Conservation (phyloP, 169 alveolate genomes). For the Cryptosporidium sp. region DNA sequence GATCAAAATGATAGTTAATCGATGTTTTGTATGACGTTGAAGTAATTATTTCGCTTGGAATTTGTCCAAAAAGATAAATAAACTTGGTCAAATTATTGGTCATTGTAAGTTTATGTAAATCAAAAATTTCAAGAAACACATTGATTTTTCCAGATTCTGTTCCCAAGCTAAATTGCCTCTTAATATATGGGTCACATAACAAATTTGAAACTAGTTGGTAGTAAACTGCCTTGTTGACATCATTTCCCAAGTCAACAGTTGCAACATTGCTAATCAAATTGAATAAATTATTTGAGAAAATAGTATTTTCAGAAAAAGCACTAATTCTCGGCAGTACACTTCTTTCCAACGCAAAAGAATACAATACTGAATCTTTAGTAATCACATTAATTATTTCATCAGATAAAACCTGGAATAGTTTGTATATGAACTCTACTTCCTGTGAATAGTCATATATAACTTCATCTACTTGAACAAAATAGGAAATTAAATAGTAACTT, state of each 20-base stretch:
- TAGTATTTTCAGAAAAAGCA: background rate
- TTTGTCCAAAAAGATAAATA: constrained; percentile 29
- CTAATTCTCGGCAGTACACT: background rate
- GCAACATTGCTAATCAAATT: background rate
- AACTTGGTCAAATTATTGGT: background rate
- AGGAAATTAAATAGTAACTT: background rate
- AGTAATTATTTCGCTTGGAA: constrained; percentile 24
- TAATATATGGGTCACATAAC: constrained; percentile 8
- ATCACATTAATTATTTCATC: background rate
- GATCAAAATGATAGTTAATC: background rate
- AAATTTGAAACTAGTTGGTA: constrained; percentile 26
- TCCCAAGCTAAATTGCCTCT: background rate
- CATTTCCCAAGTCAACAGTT: background rate
- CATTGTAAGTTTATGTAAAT: background rate
- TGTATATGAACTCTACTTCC: background rate
- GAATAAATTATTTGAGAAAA: background rate
- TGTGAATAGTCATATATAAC: background rate
- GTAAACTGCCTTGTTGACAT: background rate
- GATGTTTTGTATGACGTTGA: background rate
- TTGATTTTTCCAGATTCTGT: background rate
- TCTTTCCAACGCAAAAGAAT: constrained; percentile 7
- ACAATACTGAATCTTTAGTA: constrained; percentile 2
- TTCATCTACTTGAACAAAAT: background rate
- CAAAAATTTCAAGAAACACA: background rate
- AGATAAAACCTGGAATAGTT: background rate